Base-by-base conservation (phyloP, 1,139 yeast species). In the Spencermartinsiella ligniputridi region DNA sequence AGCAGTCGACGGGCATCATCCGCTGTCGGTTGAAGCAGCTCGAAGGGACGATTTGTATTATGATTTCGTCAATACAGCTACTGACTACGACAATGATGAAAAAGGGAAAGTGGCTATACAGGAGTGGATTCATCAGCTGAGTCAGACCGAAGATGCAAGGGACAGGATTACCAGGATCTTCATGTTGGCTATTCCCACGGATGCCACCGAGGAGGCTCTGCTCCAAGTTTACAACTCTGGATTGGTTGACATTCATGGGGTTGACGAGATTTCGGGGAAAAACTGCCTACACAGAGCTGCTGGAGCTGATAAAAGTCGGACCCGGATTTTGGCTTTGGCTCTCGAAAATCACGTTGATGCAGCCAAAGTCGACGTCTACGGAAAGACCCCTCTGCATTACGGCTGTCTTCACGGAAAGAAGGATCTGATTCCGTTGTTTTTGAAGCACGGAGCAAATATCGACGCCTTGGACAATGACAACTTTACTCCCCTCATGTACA, bases 361-460 rank as follows among this genome's bases (percentile, higher is more conserved):
- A 3, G 64, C 71, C 3, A 63, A 71, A 18, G 70, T 68, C 46
- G 94, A 84, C 58, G 74, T 75, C 36, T 82, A 85, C 54, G 96
- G 95, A 3, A 75, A 94, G 54, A 81, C 83, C 2, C 90, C 97
- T 33, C 67, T 92, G 12, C 97, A 92, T 63, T 88, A 90, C 61
- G 95, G 96, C 1, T 78, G 95, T 4, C 57, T 67, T 16, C 61
- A 66, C 48, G 60, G 67, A 41, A 65, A 66, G 38, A 54, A 56
- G 25, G 62, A 61, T 15, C 53, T 67, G 22, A 52, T 70, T 29
- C 45, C 46, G n/a, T 55, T 57, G 18, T 55, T 70, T 16, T 51
- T 70, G n/a, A 50, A 53, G 17, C 54, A 62, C 3, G 67, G 65
- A 11, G 69, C 69, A 3, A 60, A 64, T 35, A 52, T 68, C 21